A percentile compares a stretch with the other conserved stretches of the same genome.
Conservation (phyloP, 2,329 filamentous ascomycete genomes). For the Aspergillus pseudonomiae region DNA sequence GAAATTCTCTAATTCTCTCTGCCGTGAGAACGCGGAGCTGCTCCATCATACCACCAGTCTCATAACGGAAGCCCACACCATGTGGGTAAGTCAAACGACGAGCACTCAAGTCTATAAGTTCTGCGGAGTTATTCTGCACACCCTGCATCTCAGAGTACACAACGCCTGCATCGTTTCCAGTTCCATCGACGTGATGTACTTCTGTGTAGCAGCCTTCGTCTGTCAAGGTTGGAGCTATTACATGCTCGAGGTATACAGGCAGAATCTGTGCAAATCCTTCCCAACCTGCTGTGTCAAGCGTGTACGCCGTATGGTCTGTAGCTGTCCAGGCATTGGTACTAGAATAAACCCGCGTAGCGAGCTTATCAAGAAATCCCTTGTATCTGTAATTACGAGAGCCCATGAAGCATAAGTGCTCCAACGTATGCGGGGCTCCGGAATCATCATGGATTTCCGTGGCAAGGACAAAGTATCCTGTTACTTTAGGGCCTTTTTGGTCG, state of each 20-base stretch:
- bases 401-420: constrained; percentile 85
- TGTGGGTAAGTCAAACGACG: constrained; percentile 83
- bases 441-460: constrained; percentile 98
- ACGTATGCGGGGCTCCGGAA: constrained; percentile 84
- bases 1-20: constrained; percentile 90
- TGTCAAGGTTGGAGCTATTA: constrained; percentile 87
- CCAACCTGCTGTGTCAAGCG: constrained; percentile 93
- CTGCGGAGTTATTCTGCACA: constrained; percentile 78
- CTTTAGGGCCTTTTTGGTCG: constrained; percentile 90
- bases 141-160: constrained; percentile 99
- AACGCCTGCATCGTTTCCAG: constrained; percentile 92
- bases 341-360: constrained; percentile 91
- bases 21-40: constrained; percentile 82
- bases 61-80: constrained; percentile 89
- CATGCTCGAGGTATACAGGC: constrained; percentile 92
- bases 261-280: constrained; percentile 94
- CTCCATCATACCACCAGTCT: constrained; percentile 97
- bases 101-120: constrained; percentile 85
- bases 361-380: constrained; percentile 92
- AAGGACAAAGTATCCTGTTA: constrained; percentile 90
- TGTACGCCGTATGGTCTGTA: constrained; percentile 95
- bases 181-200: constrained; percentile 91
- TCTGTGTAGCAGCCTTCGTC: constrained; percentile 94
- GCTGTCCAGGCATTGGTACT: constrained; percentile 97
- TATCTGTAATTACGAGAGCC: constrained; percentile 92